Conservation (phyloP, 495 filamentous ascomycete genomes). For the Penicillium subrubescens region DNA sequence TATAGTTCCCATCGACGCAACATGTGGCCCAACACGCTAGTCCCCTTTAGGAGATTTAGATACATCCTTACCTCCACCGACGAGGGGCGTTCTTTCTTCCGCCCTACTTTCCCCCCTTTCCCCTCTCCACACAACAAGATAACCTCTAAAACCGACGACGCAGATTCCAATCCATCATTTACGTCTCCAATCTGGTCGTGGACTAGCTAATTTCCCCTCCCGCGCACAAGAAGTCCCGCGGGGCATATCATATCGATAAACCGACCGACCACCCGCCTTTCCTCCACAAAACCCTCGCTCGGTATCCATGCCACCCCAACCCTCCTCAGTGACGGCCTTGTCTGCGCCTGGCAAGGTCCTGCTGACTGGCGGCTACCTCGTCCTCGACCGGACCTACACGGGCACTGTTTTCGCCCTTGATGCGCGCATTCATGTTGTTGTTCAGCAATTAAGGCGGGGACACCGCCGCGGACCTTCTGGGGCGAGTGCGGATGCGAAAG, state of each 20-base stretch:
- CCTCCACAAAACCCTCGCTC: conserved; percentile 12
- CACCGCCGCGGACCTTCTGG: conserved; percentile 29
- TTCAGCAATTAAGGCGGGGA: conserved; percentile 54
- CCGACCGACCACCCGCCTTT: conserved; percentile 16
- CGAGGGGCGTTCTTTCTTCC: neutral
- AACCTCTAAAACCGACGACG: neutral
- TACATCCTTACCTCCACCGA: conserved; percentile 22
- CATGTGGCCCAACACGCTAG: conserved; percentile 16
- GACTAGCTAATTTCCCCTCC: neutral
- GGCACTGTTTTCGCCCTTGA: conserved; percentile 93
- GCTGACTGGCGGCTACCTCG: conserved; percentile 90
- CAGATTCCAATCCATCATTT: neutral
- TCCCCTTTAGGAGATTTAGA: conserved; percentile 30
- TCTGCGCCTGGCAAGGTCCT: conserved; percentile 97
- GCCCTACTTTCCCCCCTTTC: neutral
- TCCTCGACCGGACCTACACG: conserved; percentile 85
- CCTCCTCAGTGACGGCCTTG: conserved; percentile 56
- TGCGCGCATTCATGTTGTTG: conserved; percentile 86
- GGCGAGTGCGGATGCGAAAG: conserved; percentile 23
- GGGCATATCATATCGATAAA: conserved; percentile 10
- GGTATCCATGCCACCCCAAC: conserved; percentile 21
- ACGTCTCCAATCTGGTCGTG: neutral
- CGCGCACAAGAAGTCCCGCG: conserved; percentile 4
- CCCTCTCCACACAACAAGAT: neutral
- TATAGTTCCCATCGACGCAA: neutral